Evolutionary conservation across 306 rosid genomes (phyloP), one percentile per base, ranked within the genome.

Genomic region (Canavalia gladiata): DNA sequence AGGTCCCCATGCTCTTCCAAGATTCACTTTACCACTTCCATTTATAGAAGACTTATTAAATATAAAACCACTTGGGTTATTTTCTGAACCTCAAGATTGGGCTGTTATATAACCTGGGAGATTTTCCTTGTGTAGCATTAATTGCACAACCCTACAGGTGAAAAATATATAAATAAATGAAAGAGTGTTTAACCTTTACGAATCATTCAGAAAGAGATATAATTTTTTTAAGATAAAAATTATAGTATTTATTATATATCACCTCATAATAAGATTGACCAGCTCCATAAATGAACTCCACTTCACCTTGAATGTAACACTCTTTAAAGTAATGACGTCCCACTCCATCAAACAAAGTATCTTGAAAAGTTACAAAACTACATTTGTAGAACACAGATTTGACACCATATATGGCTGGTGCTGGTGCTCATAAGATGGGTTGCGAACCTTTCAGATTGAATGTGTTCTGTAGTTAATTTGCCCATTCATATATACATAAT

Each of bases 1-100:
- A 51, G 83, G 67, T 2, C 90, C 81, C 75, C 74, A 89, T 7
- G 90, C 88, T 80, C 90, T 82, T 11, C 90, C 92, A 7, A 89
- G 13, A 11, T 81, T 8, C 6, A 49, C 84, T 68, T 57, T 18
- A 12, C 87, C 87, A 34, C 3, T 50, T 6, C 89, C 89, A 5
- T 0, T 8, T 1, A 86, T 35, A 0, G 55, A 74, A 12, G 68
- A 68, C 0, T 59, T 45, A 35, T 34, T 28, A 35, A 90, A 90
- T 39, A 90, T 82, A 74, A 79, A 90, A 47, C 91, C 91, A 68
- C 72, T 25, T 0, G 82, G 0, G 0, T 80, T 83, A 3, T 34
- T 5, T 6, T 18, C 4, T 0, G 77, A 64, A 1, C 0, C 1
- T 43, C 90, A 43, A 0, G 2, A 31, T 47, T 90, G 86, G 1